phyloP scores from a whole-genome alignment of 2,329 filamentous ascomycete genomes.

The Arthrobotrys megalospora region DNA sequence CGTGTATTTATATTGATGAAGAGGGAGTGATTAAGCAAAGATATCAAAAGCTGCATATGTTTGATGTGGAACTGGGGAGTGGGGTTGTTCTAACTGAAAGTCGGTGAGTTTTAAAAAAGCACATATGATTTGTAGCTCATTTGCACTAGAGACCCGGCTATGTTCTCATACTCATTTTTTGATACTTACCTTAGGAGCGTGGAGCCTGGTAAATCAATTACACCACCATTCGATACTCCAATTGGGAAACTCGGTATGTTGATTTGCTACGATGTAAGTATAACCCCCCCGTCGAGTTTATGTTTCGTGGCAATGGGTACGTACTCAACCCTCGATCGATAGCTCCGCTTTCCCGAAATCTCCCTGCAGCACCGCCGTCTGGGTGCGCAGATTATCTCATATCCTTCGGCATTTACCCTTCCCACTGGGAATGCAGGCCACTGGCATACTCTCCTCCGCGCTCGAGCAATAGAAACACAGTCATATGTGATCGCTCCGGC shows the following conservation, averaged over 20 bases:
- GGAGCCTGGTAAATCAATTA: constrained; percentile 76
- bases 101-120: constrained; percentile 66
- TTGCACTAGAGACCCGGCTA: background rate
- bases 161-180: background rate
- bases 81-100: constrained; percentile 76
- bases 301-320: no score
- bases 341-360: constrained; percentile 84
- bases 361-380: constrained; percentile 77
- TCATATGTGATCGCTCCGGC: constrained; percentile 89
- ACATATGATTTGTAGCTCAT: background rate
- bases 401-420: constrained; percentile 91
- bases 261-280: constrained; percentile 85
- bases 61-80: constrained; percentile 78
- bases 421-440: constrained; percentile 83
- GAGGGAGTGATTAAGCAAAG: constrained; percentile 73
- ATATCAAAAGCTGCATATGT: constrained; percentile 93
- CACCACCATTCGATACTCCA: constrained; percentile 79
- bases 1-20: constrained; percentile 77
- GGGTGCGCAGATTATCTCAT: constrained; percentile 82
- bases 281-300: background rate
- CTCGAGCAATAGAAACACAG: constrained; percentile 90
- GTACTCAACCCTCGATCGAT: background rate
- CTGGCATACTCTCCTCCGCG: constrained; percentile 84
- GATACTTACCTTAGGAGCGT: constrained; percentile 70
- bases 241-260: constrained; percentile 82